Conservation (phyloP, 345 rosid genomes). For the Litchi chinensis region DNA sequence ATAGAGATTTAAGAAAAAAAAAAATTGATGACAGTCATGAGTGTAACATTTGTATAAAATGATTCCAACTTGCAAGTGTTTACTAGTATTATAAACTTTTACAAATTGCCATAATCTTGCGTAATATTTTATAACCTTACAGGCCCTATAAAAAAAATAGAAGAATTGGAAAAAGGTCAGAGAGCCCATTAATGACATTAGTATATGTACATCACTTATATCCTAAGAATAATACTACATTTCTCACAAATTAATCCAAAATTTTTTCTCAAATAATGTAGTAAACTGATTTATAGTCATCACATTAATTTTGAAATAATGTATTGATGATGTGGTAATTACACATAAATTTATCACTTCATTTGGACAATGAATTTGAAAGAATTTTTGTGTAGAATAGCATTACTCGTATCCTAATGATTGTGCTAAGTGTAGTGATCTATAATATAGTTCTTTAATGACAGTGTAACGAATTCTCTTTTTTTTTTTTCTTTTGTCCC, state of each 20-base stretch:
- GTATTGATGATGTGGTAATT: no score
- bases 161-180: neutral
- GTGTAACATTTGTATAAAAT: no score
- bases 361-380: no score
- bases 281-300: no score
- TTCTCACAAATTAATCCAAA: no score
- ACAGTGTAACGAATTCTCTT: neutral
- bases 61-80: neutral
- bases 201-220: neutral
- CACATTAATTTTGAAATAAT: no score
- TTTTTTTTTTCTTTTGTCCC: no score
- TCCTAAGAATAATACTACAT: neutral
- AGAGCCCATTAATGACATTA: neutral
- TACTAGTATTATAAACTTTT: neutral
- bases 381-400: no score
- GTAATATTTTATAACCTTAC: neutral
- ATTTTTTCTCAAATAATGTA: no score
- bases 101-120: neutral
- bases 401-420: neutral
- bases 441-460: neutral
- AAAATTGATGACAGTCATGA: neutral
- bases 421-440: neutral
- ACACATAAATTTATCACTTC: no score
- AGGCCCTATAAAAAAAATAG: neutral
- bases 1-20: neutral